phyloP scores from a whole-genome alignment of 129 eudicot species.

The Heracleum sosnowskyi region DNA sequence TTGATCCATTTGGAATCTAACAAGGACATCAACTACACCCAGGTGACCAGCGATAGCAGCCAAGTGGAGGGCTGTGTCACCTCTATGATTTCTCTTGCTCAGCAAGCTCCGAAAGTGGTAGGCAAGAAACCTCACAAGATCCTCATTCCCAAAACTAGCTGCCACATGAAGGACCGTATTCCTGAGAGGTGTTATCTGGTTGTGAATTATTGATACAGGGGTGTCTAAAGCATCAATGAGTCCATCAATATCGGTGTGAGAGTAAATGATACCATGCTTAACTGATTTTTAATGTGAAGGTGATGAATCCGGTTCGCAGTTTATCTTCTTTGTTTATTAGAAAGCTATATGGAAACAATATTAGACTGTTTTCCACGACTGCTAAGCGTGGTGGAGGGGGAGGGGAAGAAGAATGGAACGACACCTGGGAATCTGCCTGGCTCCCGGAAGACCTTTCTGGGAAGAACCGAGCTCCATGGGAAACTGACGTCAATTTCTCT shows the following conservation, averaged over 20 bases:
- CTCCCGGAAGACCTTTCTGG: constrained; percentile 73
- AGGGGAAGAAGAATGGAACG: constrained; percentile 72
- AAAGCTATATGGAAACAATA: not conserved
- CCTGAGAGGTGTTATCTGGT: not conserved
- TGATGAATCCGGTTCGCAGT: not conserved
- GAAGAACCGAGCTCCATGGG: constrained; percentile 71
- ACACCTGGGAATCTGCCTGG: constrained; percentile 95
- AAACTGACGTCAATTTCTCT: constrained; percentile 67
- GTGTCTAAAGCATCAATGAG: not conserved
- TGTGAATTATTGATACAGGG: not conserved
- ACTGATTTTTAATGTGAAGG: not conserved
- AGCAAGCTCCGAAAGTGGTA: not conserved
- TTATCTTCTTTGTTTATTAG: not conserved
- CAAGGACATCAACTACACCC: not conserved
- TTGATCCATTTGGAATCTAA: not conserved
- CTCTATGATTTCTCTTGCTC: not conserved
- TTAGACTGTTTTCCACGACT: constrained; percentile 14
- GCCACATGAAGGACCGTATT: no score
- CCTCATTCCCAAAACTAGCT: no score
- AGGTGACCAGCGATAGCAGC: not conserved
- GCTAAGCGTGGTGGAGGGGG: not conserved
- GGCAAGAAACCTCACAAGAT: not conserved
- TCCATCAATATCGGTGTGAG: not conserved
- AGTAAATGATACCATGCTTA: no score
- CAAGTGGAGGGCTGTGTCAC: not conserved